Evolutionary conservation across 1,284 basidiomycete species (phyloP).

Genomic region (Moniliophthora roreri): DNA sequence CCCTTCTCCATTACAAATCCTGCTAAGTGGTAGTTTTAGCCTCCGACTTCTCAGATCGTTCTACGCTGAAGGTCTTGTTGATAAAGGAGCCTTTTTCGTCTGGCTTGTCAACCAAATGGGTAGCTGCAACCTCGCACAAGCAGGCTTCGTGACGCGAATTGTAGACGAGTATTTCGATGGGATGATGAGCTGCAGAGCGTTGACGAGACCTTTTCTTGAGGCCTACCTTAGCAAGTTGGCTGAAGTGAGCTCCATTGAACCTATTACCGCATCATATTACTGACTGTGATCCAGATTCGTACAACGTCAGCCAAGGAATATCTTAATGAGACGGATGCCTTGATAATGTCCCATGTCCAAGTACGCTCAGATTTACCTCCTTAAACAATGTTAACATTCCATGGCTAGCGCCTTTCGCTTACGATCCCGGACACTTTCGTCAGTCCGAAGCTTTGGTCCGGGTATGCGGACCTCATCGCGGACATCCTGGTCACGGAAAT

Average conservation of each 20-base stretch:
- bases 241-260: constrained; percentile 50
- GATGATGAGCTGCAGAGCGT: constrained; percentile 64
- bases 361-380: constrained; percentile 32
- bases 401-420: constrained; percentile 58
- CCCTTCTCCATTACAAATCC: neutral
- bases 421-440: constrained; percentile 71
- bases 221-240: constrained; percentile 64
- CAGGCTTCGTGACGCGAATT: constrained; percentile 77
- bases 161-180: constrained; percentile 80
- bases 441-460: constrained; percentile 67
- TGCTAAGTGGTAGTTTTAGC: constrained; percentile 37
- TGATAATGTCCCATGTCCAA: constrained; percentile 58
- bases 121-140: constrained; percentile 80
- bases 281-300: constrained; percentile 43
- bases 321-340: constrained; percentile 52
- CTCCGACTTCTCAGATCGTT: constrained; percentile 76
- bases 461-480: constrained; percentile 45
- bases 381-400: neutral
- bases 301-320: constrained; percentile 50
- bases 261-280: neutral
- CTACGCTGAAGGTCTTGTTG: constrained; percentile 81
- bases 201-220: constrained; percentile 66
- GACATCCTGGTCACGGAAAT: constrained; percentile 44
- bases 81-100: constrained; percentile 74
- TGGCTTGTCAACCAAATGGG: constrained; percentile 85